Conservation (phyloP, 768 basidiomycete species). For the Megacollybia marginata region DNA sequence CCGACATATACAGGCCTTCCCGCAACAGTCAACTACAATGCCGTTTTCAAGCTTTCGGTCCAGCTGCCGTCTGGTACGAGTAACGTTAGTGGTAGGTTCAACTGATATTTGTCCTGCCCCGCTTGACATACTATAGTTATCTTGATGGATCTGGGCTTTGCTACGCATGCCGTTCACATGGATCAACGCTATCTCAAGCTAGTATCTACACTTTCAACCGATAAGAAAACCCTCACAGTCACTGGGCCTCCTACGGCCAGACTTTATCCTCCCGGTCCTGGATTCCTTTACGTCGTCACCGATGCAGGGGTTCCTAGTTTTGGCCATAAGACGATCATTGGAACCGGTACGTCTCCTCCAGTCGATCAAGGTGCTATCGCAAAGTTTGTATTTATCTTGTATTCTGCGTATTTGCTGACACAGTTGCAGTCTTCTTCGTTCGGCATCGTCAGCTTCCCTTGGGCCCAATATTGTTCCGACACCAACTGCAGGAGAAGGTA, state of each 20-base stretch:
- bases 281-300: constrained; percentile 22
- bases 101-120: neutral
- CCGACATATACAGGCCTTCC: constrained; percentile 28
- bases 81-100: constrained; percentile 20
- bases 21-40: constrained; percentile 27
- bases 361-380: constrained; percentile 12
- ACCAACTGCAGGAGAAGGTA: neutral
- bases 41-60: constrained; percentile 25
- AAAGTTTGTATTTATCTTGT: neutral
- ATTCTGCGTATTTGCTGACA: neutral
- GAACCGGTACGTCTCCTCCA: constrained; percentile 28
- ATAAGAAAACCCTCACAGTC: constrained; percentile 25
- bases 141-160: constrained; percentile 34
- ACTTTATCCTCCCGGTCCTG: constrained; percentile 34
- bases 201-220: constrained; percentile 21
- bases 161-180: constrained; percentile 34
- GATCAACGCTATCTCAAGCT: constrained; percentile 31
- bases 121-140: constrained; percentile 17
- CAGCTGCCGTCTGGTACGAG: constrained; percentile 20
- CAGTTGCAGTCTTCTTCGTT: neutral
- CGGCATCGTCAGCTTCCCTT: neutral
- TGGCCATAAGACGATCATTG: constrained; percentile 26
- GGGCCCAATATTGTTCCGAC: neutral
- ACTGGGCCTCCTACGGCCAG: constrained; percentile 27
- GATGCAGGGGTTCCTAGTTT: constrained; percentile 26